Conservation (phyloP, 2,329 filamentous ascomycete genomes). For the Trichoderma sp. region DNA sequence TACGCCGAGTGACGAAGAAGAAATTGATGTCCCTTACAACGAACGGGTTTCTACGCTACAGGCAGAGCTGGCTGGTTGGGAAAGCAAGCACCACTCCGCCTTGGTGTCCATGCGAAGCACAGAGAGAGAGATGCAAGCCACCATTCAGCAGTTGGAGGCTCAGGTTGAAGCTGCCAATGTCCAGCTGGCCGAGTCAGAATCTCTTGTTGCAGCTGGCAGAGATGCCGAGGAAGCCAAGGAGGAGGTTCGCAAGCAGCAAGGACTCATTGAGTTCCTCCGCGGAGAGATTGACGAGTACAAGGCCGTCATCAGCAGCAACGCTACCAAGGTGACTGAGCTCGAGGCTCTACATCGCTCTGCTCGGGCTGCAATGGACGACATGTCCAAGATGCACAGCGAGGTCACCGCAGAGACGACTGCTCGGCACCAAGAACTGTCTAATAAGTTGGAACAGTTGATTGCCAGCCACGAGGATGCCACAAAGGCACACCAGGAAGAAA, state of each 20-base stretch:
- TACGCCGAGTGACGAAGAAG: slow-evolving; percentile 39
- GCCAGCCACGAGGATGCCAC: slow-evolving; percentile 62
- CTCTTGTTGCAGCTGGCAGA: slow-evolving; percentile 44
- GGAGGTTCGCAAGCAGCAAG: slow-evolving; percentile 57
- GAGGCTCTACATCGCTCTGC: slow-evolving; percentile 72
- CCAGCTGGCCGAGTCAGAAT: slow-evolving; percentile 50
- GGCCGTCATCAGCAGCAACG: slow-evolving; percentile 69
- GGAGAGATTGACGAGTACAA: slow-evolving; percentile 82
- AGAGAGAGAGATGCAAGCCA: slow-evolving; percentile 72
- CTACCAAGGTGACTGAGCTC: slow-evolving; percentile 70
- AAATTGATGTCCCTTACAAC: slow-evolving; percentile 50
- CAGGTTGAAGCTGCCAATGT: slow-evolving; percentile 59
- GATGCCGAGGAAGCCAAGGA: slow-evolving; percentile 39
- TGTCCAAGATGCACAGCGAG: slow-evolving; percentile 62
- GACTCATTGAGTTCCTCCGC: slow-evolving; percentile 65
- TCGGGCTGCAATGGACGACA: slow-evolving; percentile 69
- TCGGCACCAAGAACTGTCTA: slow-evolving; percentile 52
- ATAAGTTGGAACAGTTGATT: slow-evolving; percentile 62
- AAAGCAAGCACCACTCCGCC: slow-evolving; percentile 72
- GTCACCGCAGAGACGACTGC: slow-evolving; percentile 49
- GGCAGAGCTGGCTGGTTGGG: slow-evolving; percentile 73
- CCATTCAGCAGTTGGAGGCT: slow-evolving; percentile 72
- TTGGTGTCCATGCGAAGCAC: slow-evolving; percentile 72
- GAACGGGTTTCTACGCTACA: slow-evolving; percentile 69
- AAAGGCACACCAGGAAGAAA: slow-evolving; percentile 56